A percentile compares a stretch with the other conserved stretches of the same genome.
Evolutionary conservation across 768 basidiomycete genomes (phyloP).

Genomic region (Leccinum subgranulosum): DNA sequence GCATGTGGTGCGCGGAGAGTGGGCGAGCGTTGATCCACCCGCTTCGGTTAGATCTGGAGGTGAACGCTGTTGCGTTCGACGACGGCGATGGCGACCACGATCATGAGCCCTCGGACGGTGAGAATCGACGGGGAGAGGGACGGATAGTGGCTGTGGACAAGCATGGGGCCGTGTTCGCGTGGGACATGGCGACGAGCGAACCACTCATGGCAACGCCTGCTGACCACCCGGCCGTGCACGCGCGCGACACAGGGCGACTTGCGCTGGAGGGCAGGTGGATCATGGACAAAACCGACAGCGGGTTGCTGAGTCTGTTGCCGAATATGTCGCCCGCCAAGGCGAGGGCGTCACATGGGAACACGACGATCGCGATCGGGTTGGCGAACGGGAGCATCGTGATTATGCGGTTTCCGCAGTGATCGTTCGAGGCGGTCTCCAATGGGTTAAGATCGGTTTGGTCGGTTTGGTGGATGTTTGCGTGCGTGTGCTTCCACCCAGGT

Average conservation of each 20-base stretch:
- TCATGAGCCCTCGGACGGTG: neutral
- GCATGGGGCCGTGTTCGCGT: constrained; percentile 23
- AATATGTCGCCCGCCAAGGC: constrained; percentile 29
- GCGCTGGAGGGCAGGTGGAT: constrained; percentile 24
- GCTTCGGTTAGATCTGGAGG: constrained; percentile 19
- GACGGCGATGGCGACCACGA: neutral
- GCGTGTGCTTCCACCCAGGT: no score
- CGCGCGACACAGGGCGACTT: constrained; percentile 5
- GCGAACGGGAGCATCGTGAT: constrained; percentile 30
- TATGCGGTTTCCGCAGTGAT: constrained; percentile 18
- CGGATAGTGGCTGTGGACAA: constrained; percentile 27
- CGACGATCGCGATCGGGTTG: constrained; percentile 23
- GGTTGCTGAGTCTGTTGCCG: constrained; percentile 19
- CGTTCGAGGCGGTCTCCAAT: neutral
- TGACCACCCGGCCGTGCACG: constrained; percentile 16
- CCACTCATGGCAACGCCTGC: constrained; percentile 16
- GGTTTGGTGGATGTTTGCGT: neutral
- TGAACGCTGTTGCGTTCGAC: constrained; percentile 23
- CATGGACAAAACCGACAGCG: constrained; percentile 15
- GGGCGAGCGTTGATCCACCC: constrained; percentile 21
- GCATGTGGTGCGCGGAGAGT: constrained; percentile 27
- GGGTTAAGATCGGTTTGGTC: neutral
- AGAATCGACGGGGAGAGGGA: neutral
- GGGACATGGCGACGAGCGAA: constrained; percentile 22
- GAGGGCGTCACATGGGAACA: constrained; percentile 19